Base-by-base conservation (phyloP, 495 filamentous ascomycete species). In the Talaromyces liani region DNA sequence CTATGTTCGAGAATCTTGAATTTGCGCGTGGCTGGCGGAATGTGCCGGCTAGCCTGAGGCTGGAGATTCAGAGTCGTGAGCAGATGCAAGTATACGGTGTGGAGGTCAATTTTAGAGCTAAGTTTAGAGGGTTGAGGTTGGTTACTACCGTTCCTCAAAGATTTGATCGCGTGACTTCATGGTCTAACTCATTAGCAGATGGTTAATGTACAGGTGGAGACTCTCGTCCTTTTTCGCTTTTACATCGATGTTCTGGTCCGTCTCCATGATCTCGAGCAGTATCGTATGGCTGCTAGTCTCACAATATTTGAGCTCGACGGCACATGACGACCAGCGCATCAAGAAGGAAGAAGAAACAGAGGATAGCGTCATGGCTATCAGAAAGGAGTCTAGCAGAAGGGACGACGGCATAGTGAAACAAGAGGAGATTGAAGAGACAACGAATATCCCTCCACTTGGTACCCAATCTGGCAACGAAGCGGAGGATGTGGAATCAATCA, bases 171-270 rank as follows among this genome's bases (percentile, higher is more conserved):
- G 9, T 27, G 39, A n/a, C 20, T 59, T 9, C 64, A 27, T 9
- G 24, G 7, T 10, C 56, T 66, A 7, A 62, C 36, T 24, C 22
- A 6, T 18, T 34, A 2, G 56, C 16, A 83, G 88, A 63, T 93
- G 90, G 88, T 68, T 91, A 29, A 96, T 98, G 90, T 93, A 91
- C 65, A 84, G 88, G 24, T 87, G 91, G 75, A 85, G 87, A 39
- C 64, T 93, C 31, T 71, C 86, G 1, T 85, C 85, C 10, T 91
- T 91, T 65, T 45, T 89, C 0, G 65, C 89, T 2, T 88, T 88
- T 61, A 89, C 84, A 4, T 74, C 70, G 3, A 53, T 83, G 27
- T 97, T 97, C 72, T 97, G 92, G 93, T 72, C 70, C 8, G 76
- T 83, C 2, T 90, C 90, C 66, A 80, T 96, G 74, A 53, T 82